Percentiles rank a stretch among this genome's conserved stretches.
These are phyloP conservation scores for Tephrocybe sp. DNA, from an alignment of 768 basidiomycete genomes.

Conservation along the genomic window DNA sequence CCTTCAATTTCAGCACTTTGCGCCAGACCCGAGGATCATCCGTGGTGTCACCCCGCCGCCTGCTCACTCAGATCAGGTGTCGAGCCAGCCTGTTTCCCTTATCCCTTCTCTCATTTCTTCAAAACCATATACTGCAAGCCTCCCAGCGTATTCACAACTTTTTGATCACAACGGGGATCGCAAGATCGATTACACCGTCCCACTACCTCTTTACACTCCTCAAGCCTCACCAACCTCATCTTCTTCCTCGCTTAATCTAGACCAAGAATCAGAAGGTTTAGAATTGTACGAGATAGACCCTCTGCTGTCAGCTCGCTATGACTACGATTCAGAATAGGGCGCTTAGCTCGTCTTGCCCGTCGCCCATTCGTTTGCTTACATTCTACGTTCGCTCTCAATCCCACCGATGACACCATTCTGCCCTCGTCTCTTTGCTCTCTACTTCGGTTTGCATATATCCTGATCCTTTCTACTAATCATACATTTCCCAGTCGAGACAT, in stretches of 20 bases:
- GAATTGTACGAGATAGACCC: slow-evolving; percentile 5
- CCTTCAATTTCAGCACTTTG: slow-evolving; percentile 43
- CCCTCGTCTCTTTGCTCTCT: not conserved
- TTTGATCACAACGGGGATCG: slow-evolving; percentile 72
- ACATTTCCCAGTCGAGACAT: no score
- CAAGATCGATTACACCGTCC: slow-evolving; percentile 63
- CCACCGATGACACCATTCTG: not conserved
- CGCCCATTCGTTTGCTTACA: not conserved
- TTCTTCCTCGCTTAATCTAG: slow-evolving; percentile 6
- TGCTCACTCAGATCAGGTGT: not conserved
- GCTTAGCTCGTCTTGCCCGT: not conserved
- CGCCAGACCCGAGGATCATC: slow-evolving; percentile 26
- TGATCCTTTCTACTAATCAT: no score
- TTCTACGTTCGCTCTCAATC: not conserved
- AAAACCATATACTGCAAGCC: slow-evolving; percentile 24
- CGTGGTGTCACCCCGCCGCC: slow-evolving; percentile 13
- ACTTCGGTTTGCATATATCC: not conserved
- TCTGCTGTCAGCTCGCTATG: not conserved
- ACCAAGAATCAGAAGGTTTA: not conserved
- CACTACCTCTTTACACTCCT: slow-evolving; percentile 64
- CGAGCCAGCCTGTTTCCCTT: slow-evolving; percentile 4
- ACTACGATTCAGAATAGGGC: slow-evolving; percentile 4
- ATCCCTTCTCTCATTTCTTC: slow-evolving; percentile 15
- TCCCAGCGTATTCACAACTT: slow-evolving; percentile 79
- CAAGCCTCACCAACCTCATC: slow-evolving; percentile 5